Evolutionary conservation across 108 stramenopile species (phyloP), one percentile per base, ranked within the genome.

Genomic region (Cafeteria roenbergensis): DNA sequence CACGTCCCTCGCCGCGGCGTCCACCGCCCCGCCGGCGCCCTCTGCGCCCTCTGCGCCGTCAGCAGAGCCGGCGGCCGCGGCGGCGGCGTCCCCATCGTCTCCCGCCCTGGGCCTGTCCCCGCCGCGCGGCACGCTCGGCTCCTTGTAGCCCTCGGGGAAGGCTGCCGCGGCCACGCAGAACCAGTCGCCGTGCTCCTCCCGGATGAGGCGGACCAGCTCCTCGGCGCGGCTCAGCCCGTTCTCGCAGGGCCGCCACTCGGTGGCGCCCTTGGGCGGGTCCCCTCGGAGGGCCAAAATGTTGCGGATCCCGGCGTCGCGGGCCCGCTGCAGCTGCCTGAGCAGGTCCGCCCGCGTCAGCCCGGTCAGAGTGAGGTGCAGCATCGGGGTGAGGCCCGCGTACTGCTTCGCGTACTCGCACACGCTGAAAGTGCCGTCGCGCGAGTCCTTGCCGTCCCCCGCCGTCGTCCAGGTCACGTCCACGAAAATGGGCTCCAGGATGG

Each of bases 401-500:
- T 57, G 56, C 14, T 91, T 90, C 1, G 90, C 88, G 71, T 90
- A 85, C 0, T 79, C 72, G 26, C 89, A 89, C 17, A 95, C 75
- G 14, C 75, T 74, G 58, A 95, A 69, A 0, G 91, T 86, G 24
- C 87, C 75, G 8, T 81, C 85, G 28, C 79, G 66, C 33, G 92
- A 88, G n/a, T n/a, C n/a, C n/a, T n/a, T n/a, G n/a, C n/a, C n/a
- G 30, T 75, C 75, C 34, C 89, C 89, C 38, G 84, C 83, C 35
- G 87, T 80, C 1, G 89, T 90, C 89, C 90, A 94, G 0, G 94
- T 95, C 52, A 95, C 85, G 70, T 90, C 88, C 33, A 94, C 79
- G 66, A 92, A 96, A 28, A 93, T 77, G 0, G 94, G 94, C 72
- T 90, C 86, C 67, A 90, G 68, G 50, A 68, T 74, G 42, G 88